Evolutionary conservation across 768 basidiomycete genomes (phyloP).

Genomic region (Panaeolus papilionaceus): DNA sequence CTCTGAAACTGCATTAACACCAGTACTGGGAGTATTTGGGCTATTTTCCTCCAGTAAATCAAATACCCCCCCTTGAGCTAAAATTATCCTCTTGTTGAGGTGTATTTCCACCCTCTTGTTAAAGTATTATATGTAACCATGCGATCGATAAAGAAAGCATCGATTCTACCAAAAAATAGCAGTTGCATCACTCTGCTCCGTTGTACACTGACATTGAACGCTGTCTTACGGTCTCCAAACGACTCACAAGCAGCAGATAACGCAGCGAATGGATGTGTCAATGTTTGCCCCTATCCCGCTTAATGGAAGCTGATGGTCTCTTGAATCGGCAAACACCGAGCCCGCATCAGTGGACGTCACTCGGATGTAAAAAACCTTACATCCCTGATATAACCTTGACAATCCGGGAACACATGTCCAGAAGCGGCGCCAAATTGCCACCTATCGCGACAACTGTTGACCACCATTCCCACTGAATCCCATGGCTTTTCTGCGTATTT

Average conservation of each 20-base stretch:
- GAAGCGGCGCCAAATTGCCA: conserved; percentile 1
- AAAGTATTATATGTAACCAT: too few species aligned
- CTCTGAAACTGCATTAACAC: neutral
- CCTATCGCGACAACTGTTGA: conserved; percentile 3
- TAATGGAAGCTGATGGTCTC: neutral
- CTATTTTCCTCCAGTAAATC: neutral
- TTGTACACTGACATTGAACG: neutral
- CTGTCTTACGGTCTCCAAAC: neutral
- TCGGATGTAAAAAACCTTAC: neutral
- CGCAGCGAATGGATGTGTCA: neutral
- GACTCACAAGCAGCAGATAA: neutral
- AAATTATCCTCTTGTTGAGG: neutral
- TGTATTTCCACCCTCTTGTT: too few species aligned
- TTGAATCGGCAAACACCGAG: neutral
- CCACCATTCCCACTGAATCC: conserved; percentile 7
- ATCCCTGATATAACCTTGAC: conserved; percentile 12
- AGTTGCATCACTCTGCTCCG: neutral
- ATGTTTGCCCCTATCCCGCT: neutral
- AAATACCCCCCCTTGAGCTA: neutral
- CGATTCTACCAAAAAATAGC: neutral
- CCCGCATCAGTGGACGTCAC: neutral
- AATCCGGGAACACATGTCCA: conserved; percentile 3
- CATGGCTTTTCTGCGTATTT: neutral
- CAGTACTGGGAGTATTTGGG: neutral
- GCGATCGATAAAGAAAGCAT: too few species aligned